phyloP scores from a whole-genome alignment of 352 stramenopile species.

The Globisporangium paroecandrum region DNA sequence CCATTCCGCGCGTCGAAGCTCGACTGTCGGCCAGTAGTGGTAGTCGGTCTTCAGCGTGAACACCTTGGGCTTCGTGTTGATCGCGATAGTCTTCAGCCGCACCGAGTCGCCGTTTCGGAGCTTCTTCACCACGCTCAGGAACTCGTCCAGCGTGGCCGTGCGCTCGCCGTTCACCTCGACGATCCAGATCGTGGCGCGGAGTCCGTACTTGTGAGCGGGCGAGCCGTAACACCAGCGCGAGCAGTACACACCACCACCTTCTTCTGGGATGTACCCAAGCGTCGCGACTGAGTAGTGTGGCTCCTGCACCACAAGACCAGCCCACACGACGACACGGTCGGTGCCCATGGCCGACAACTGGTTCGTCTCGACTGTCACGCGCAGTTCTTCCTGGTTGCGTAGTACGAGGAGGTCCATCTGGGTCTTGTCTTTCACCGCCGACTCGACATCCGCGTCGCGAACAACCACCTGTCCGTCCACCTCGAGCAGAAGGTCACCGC shows the following conservation, averaged over 20 bases:
- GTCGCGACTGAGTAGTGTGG: slow-evolving; percentile 85
- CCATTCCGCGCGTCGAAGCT: slow-evolving; percentile 61
- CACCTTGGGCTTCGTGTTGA: slow-evolving; percentile 88
- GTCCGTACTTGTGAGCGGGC: slow-evolving; percentile 87
- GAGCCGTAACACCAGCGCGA: slow-evolving; percentile 90
- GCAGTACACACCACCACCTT: slow-evolving; percentile 84
- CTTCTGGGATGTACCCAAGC: slow-evolving; percentile 82
- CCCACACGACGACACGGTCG: slow-evolving; percentile 88
- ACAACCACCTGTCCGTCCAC: slow-evolving; percentile 76
- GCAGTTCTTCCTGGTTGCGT: slow-evolving; percentile 68
- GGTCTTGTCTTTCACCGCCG: slow-evolving; percentile 44
- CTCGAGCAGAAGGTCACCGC: slow-evolving; percentile 81
- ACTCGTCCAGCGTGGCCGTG: slow-evolving; percentile 79
- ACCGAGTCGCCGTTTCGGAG: slow-evolving; percentile 81
- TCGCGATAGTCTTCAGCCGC: slow-evolving; percentile 87
- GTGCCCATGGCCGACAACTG: slow-evolving; percentile 79
- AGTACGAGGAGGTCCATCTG: slow-evolving; percentile 66
- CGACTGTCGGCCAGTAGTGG: slow-evolving; percentile 89
- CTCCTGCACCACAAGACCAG: slow-evolving; percentile 88
- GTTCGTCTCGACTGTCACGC: slow-evolving; percentile 53
- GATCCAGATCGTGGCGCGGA: slow-evolving; percentile 89
- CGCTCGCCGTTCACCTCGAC: slow-evolving; percentile 87
- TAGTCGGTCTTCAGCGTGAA: slow-evolving; percentile 91
- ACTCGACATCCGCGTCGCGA: slow-evolving; percentile 78
- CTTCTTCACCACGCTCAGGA: slow-evolving; percentile 78